phyloP scores from a whole-genome alignment of 208 protist genomes.

The Trypanosoma cruzi region DNA sequence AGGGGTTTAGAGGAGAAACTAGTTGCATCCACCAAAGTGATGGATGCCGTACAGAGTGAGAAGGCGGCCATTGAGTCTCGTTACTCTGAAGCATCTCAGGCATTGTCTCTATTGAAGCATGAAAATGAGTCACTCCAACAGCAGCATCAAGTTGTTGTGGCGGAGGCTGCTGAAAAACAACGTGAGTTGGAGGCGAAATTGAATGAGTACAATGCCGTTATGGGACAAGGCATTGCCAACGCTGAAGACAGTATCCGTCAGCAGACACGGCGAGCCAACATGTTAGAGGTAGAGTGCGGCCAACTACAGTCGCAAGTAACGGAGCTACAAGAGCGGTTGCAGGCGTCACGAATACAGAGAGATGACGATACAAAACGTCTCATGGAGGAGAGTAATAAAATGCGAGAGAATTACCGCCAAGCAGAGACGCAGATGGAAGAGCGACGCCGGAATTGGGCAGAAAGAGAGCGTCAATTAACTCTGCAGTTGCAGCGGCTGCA shows the following conservation, averaged over 20 bases:
- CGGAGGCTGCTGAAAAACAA: constrained; percentile 34
- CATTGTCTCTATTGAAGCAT: constrained; percentile 32
- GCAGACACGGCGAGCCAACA: constrained; percentile 39
- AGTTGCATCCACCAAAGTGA: constrained; percentile 17
- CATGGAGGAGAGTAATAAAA: constrained; percentile 40
- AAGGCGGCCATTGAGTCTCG: constrained; percentile 23
- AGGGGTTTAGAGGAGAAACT: constrained; percentile 37
- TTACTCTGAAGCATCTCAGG: constrained; percentile 30
- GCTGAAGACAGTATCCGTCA: constrained; percentile 59
- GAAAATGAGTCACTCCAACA: constrained; percentile 41
- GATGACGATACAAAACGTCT: constrained; percentile 54
- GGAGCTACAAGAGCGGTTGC: constrained; percentile 57
- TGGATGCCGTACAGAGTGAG: constrained; percentile 35
- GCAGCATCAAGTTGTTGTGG: constrained; percentile 28
- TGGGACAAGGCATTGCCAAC: constrained; percentile 43
- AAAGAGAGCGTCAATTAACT: constrained; percentile 16
- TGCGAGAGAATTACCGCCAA: constrained; percentile 46
- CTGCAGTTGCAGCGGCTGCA: constrained; percentile 18
- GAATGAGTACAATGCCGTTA: constrained; percentile 34
- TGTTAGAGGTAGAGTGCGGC: constrained; percentile 62
- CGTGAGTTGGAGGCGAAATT: constrained; percentile 23
- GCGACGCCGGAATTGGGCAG: constrained; percentile 14
- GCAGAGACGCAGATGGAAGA: constrained; percentile 31
- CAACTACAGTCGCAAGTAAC: constrained; percentile 59
- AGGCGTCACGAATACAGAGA: constrained; percentile 38